Conservation (phyloP, 495 filamentous ascomycete genomes). For the Penicillium lagena region DNA sequence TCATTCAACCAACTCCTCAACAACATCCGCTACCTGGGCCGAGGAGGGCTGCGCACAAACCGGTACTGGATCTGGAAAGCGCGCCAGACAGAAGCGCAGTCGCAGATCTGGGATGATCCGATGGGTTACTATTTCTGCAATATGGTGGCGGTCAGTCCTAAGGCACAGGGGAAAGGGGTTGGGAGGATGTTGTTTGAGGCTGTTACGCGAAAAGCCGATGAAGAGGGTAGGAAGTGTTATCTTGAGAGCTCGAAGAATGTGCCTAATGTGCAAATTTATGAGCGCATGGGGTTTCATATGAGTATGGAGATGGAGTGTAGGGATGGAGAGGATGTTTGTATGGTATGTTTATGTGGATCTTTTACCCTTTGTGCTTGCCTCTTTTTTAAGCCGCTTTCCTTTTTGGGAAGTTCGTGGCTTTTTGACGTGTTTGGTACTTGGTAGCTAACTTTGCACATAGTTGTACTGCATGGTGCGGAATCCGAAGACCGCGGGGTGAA, state of each 20-base stretch:
- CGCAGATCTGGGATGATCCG: slow-evolving; percentile 51
- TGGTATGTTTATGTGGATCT: slow-evolving; percentile 14
- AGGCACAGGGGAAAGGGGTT: slow-evolving; percentile 51
- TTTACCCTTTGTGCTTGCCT: background rate
- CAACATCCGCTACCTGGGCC: slow-evolving; percentile 50
- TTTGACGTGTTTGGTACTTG: background rate
- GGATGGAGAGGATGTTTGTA: slow-evolving; percentile 43
- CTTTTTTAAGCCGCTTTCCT: background rate
- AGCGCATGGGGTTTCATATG: slow-evolving; percentile 55
- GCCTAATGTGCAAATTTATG: slow-evolving; percentile 61
- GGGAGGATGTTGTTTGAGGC: slow-evolving; percentile 50
- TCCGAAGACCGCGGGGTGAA: slow-evolving; percentile 11
- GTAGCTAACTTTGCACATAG: slow-evolving; percentile 8
- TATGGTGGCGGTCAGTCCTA: slow-evolving; percentile 58
- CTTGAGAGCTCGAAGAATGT: slow-evolving; percentile 54
- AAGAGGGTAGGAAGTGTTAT: slow-evolving; percentile 53
- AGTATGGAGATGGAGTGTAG: slow-evolving; percentile 54
- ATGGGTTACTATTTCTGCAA: slow-evolving; percentile 62
- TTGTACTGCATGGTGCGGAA: slow-evolving; percentile 29
- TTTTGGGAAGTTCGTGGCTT: background rate
- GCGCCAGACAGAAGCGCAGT: slow-evolving; percentile 49
- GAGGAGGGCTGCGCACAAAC: slow-evolving; percentile 51
- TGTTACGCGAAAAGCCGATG: slow-evolving; percentile 50
- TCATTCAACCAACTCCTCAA: slow-evolving; percentile 48
- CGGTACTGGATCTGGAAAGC: slow-evolving; percentile 64